These are phyloP conservation scores for Skeletonema tropicum DNA, from an alignment of 108 stramenopile species.

Conservation along the genomic window DNA sequence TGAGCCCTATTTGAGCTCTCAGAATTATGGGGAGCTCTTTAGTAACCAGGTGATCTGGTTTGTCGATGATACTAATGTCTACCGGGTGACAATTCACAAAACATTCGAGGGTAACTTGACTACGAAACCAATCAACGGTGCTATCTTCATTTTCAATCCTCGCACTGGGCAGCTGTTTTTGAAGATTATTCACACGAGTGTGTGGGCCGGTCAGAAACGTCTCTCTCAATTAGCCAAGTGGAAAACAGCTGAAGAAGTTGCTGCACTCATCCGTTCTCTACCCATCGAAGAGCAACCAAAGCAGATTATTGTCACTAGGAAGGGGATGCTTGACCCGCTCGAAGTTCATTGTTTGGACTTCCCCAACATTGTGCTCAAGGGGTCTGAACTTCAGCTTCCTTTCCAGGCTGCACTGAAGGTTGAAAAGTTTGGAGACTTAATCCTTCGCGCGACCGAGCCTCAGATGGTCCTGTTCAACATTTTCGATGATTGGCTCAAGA, in stretches of 20 bases:
- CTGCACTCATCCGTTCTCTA: conserved; percentile 96
- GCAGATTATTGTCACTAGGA: conserved; percentile 99
- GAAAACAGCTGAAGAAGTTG: conserved; percentile 99
- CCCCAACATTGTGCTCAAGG: conserved; percentile 98
- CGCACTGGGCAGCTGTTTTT: conserved; percentile 97
- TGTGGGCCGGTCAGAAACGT: conserved; percentile 99
- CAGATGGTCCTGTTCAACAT: conserved; percentile 99
- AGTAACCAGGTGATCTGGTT: conserved; percentile 99
- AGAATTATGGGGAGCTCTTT: conserved; percentile 99
- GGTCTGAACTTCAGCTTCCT: conserved; percentile 97
- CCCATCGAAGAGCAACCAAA: conserved; percentile 99
- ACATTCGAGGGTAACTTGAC: conserved; percentile 99
- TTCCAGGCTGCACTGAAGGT: conserved; percentile 99
- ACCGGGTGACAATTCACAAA: conserved; percentile 99
- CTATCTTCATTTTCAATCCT: conserved; percentile 99
- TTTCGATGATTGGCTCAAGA: conserved; percentile 99
- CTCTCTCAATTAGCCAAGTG: conserved; percentile 99
- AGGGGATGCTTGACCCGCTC: conserved; percentile 98
- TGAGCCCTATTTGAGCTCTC: conserved; percentile 97
- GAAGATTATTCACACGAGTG: conserved; percentile 99
- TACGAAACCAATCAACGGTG: conserved; percentile 99
- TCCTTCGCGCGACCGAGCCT: conserved; percentile 97
- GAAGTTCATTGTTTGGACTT: conserved; percentile 99
- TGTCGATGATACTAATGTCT: conserved; percentile 99
- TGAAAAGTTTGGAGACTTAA: conserved; percentile 98